A percentile compares a stretch with the other conserved stretches of the same genome.
phyloP scores from a whole-genome alignment of 2,329 filamentous ascomycete genomes.

The Alternaria arborescens region DNA sequence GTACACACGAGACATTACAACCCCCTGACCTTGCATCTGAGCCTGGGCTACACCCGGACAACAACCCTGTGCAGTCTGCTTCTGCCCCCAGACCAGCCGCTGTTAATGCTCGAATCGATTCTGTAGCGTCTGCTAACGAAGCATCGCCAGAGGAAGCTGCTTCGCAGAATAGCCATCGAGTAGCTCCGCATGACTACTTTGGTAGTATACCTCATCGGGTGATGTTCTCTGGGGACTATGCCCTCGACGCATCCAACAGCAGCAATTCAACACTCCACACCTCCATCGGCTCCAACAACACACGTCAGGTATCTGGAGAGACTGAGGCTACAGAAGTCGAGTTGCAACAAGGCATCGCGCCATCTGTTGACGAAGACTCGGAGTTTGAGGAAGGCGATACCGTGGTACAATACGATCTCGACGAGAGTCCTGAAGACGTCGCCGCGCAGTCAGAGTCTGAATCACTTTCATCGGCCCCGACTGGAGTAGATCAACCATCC shows the following conservation, averaged over 20 bases:
- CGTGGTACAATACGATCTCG: conserved; percentile 41
- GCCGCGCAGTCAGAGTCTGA: conserved; percentile 11
- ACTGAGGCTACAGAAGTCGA: not conserved
- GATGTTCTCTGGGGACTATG: not conserved
- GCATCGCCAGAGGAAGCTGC: conserved; percentile 1
- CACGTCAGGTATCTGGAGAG: not conserved
- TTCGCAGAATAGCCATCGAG: not conserved
- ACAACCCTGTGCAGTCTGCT: not conserved
- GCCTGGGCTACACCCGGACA: not conserved
- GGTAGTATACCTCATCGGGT: not conserved
- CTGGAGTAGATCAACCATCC: conserved; percentile 8
- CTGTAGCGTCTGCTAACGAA: conserved; percentile 4
- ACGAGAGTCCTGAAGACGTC: conserved; percentile 16
- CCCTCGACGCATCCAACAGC: not conserved
- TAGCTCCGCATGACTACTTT: not conserved
- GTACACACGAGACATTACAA: conserved; percentile 17
- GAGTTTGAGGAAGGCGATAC: conserved; percentile 49
- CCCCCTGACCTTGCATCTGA: conserved; percentile 12
- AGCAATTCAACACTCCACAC: not conserved
- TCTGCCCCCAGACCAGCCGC: not conserved
- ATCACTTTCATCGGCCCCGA: conserved; percentile 5
- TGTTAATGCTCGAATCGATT: conserved; percentile 1
- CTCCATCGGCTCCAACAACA: not conserved
- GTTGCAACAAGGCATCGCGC: not conserved
- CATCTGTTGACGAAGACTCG: conserved; percentile 34